Evolutionary conservation across 2,329 filamentous ascomycete genomes (phyloP), one percentile per base, ranked within the genome.

Genomic region (Madurella fahalii): DNA sequence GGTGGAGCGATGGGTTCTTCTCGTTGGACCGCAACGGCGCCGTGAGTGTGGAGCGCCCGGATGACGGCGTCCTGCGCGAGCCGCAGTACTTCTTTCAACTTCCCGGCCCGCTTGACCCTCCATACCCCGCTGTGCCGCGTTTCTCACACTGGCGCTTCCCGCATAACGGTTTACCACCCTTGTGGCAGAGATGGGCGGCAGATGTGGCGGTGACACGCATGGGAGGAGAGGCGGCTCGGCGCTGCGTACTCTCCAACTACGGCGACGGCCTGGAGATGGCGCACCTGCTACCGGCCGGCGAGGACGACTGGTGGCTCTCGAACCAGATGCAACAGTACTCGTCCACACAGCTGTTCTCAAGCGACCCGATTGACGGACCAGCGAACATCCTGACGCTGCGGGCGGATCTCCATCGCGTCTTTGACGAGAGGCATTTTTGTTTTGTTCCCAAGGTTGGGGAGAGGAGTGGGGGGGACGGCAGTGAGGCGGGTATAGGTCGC

Each of bases 1-100:
- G 39, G 47, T 58, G 45, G 47, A 37, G 25, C 12, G 40, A 48
- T 49, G 45, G 48, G 17, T 56, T 49, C 40, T 56, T 56, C 25
- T 50, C 39, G 25, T 41, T 15, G 34, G 46, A 48, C 46, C 18
- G 20, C 15, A 31, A 4, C 37, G 46, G 46, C 39, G 13, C 41
- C n/a, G 13, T 45, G 32, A 20, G 42, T 9, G 41, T 46, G 15
- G 32, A 51, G 41, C 42, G 49, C 32, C 49, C 31, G 25, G 25
- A 25, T 25, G 25, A 25, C 25, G 25, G 25, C 25, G 7, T 25
- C 25, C 25, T 25, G 25, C 25, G 25, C 25, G 25, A 25, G 25
- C 25, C 25, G 25, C 25, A 25, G 25, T 25, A 25, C 25, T 25
- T 25, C 25, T 25, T 25, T 25, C 25, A 25, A 25, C 25, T 25